A percentile compares a stretch with the other conserved stretches of the same genome.
Evolutionary conservation across 2,329 filamentous ascomycete species (phyloP).

Genomic region (Cytospora leucostoma): DNA sequence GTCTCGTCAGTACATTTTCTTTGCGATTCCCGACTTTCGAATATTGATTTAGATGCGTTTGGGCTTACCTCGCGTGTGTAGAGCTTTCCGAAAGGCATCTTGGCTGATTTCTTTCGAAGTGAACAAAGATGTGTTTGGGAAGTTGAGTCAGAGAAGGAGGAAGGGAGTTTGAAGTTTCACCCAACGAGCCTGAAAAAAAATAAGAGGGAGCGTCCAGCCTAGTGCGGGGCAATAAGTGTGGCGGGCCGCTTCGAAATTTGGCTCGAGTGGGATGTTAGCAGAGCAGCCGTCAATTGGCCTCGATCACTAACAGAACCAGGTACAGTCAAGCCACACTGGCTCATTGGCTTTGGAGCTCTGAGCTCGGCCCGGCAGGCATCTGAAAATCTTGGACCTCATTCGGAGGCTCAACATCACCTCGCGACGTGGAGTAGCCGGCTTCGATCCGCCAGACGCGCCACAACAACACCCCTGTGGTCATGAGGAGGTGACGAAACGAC

Average conservation of each 20-base stretch:
- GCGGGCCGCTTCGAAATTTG: not conserved
- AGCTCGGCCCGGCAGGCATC: not conserved
- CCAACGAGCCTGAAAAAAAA: not conserved
- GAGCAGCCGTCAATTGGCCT: accelerated
- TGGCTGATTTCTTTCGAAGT: constrained; percentile 45
- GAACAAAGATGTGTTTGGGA: constrained; percentile 19
- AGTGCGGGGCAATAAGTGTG: not conserved
- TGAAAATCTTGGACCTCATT: not conserved
- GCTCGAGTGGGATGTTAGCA: not conserved
- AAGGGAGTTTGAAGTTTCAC: constrained; percentile 13
- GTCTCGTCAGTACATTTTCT: constrained; percentile 5
- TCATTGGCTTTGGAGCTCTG: not conserved
- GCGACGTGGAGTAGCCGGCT: constrained; percentile 10
- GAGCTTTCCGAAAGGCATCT: constrained; percentile 97
- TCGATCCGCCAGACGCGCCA: constrained; percentile 11
- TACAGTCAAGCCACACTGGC: not conserved
- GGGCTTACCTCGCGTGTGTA: constrained; percentile 76
- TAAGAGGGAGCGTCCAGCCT: not conserved
- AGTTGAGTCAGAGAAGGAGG: constrained; percentile 30
- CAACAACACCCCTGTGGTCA: constrained; percentile 21
- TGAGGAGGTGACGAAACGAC: constrained; percentile 25
- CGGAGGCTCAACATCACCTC: constrained; percentile 7
- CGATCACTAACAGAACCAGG: not conserved
- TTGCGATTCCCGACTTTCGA: not conserved
- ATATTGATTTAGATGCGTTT: not conserved